Conservation (phyloP, 2,329 filamentous ascomycete species). For the Cladophialophora yegresii region DNA sequence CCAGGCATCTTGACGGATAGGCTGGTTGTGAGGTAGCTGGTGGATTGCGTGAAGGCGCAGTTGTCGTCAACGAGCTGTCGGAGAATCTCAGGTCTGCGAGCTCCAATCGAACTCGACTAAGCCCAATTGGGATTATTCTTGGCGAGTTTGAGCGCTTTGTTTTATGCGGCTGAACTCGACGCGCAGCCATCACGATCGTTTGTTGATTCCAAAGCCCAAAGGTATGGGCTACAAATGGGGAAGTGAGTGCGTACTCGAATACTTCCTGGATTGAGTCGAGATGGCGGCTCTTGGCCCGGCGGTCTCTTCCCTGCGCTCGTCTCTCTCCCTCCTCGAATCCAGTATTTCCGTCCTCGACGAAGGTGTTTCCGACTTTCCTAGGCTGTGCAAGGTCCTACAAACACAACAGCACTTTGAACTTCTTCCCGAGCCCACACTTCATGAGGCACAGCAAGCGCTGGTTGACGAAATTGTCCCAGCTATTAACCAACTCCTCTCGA, state of each 20-base stretch:
- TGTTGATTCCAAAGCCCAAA: constrained; percentile 9
- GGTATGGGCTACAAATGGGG: background rate
- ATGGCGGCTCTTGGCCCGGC: constrained; percentile 58
- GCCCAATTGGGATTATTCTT: constrained; percentile 16
- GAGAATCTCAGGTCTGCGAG: constrained; percentile 10
- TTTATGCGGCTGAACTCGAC: background rate
- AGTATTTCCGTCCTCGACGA: constrained; percentile 63
- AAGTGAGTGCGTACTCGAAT: background rate
- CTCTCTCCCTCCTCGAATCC: constrained; percentile 63
- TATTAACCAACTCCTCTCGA: constrained; percentile 73
- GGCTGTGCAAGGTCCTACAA: constrained; percentile 63
- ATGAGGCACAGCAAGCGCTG: constrained; percentile 77
- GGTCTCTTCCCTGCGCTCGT: constrained; percentile 62
- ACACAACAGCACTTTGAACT: constrained; percentile 86
- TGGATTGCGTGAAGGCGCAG: constrained; percentile 16
- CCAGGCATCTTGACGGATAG: constrained; percentile 59
- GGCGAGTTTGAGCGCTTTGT: constrained; percentile 27
- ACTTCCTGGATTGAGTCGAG: background rate
- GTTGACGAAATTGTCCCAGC: constrained; percentile 89
- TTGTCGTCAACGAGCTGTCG: constrained; percentile 26
- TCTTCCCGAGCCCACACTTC: constrained; percentile 79
- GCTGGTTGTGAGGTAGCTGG: constrained; percentile 13
- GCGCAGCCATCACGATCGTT: constrained; percentile 7
- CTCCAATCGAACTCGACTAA: background rate
- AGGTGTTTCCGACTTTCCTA: constrained; percentile 65